These are phyloP conservation scores for Rhodosporidiobolus odoratus DNA, from an alignment of 768 basidiomycete species.

Conservation along the genomic window DNA sequence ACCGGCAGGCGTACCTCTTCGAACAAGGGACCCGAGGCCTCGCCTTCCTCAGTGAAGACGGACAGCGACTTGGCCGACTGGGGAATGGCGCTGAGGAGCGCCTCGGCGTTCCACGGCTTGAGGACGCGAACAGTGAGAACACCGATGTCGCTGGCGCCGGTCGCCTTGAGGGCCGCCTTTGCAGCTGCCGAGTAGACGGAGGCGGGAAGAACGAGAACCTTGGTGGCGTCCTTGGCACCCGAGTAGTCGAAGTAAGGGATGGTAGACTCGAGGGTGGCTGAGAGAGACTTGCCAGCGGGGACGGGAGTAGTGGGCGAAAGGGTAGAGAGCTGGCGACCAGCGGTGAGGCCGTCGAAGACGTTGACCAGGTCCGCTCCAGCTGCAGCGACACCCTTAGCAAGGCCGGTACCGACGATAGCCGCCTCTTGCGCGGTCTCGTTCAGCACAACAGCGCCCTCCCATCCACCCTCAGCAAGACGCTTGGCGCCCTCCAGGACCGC, in stretches of 20 bases:
- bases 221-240: conserved; percentile 61
- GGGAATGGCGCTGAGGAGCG: conserved; percentile 61
- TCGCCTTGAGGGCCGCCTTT: conserved; percentile 56
- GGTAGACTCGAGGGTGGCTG: conserved; percentile 54
- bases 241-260: conserved; percentile 71
- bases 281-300: conserved; percentile 47
- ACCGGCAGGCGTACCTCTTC: conserved; percentile 51
- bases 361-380: conserved; percentile 69
- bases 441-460: conserved; percentile 65
- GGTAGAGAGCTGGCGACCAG: conserved; percentile 65
- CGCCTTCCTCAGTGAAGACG: conserved; percentile 65
- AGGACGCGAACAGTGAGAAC: conserved; percentile 70
- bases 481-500: conserved; percentile 56
- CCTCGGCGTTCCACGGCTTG: conserved; percentile 70
- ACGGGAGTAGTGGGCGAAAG: conserved; percentile 50
- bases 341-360: conserved; percentile 79
- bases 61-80: conserved; percentile 57
- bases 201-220: conserved; percentile 58
- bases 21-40: conserved; percentile 61
- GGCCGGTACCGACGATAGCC: conserved; percentile 61
- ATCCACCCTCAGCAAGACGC: conserved; percentile 54
- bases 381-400: conserved; percentile 61
- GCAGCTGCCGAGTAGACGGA: conserved; percentile 68
- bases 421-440: conserved; percentile 80
- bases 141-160: conserved; percentile 55